Evolutionary conservation across 192 early-diverging fungal genomes (phyloP).

Genomic region (Coemansia interrupta): DNA sequence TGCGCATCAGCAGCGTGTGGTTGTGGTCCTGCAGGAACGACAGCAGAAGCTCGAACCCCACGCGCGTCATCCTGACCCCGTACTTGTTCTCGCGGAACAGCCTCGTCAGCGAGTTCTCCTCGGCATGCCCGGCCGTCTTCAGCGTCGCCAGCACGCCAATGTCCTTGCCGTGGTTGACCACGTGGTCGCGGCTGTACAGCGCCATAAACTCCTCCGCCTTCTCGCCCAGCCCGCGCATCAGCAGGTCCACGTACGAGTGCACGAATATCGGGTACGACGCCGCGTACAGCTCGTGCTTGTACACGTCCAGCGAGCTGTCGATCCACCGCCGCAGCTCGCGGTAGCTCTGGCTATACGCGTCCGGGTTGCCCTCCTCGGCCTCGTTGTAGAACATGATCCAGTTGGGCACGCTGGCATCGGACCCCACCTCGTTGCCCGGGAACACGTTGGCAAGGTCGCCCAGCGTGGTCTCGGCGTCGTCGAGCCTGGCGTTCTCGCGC

Average conservation of each 20-base stretch:
- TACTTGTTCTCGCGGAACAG: slow-evolving; percentile 82
- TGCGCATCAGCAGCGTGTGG: slow-evolving; percentile 78
- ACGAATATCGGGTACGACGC: slow-evolving; percentile 90
- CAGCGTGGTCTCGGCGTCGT: slow-evolving; percentile 42
- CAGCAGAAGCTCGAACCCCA: slow-evolving; percentile 84
- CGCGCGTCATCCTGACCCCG: slow-evolving; percentile 76
- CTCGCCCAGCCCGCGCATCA: slow-evolving; percentile 47
- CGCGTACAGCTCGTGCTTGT: slow-evolving; percentile 83
- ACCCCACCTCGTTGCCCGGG: slow-evolving; percentile 43
- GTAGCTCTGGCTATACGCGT: slow-evolving; percentile 80
- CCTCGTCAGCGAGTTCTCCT: slow-evolving; percentile 77
- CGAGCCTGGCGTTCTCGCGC: slow-evolving; percentile 56
- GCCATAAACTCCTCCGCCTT: slow-evolving; percentile 67
- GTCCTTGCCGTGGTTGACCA: slow-evolving; percentile 71
- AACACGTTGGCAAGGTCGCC: slow-evolving; percentile 46
- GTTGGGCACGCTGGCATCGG: slow-evolving; percentile 60
- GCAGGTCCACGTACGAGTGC: slow-evolving; percentile 85
- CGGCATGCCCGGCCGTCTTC: slow-evolving; percentile 68
- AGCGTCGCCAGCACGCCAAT: slow-evolving; percentile 66
- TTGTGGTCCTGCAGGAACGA: slow-evolving; percentile 92
- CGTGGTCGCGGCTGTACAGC: slow-evolving; percentile 70
- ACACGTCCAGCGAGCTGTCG: slow-evolving; percentile 90
- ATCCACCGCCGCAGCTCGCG: slow-evolving; percentile 78
- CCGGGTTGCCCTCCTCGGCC: slow-evolving; percentile 72
- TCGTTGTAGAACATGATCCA: slow-evolving; percentile 67